Conservation (phyloP, 169 alveolate genomes). For the Plasmodium berghei region DNA sequence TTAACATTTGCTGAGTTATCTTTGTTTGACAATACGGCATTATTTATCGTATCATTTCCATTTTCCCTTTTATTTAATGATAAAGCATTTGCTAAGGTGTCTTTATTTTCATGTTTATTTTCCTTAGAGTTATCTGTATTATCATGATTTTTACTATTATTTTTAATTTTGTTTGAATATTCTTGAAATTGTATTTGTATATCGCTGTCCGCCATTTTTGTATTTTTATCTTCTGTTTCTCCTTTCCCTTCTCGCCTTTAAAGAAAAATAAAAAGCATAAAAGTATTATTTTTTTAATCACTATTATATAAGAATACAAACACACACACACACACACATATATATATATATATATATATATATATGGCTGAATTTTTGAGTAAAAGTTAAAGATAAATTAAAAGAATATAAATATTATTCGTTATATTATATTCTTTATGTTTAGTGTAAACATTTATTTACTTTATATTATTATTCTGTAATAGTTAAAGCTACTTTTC, state of each 20-base stretch:
- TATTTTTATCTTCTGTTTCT: slow-evolving; percentile 21
- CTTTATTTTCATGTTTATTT: slow-evolving; percentile 4
- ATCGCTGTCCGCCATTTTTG: slow-evolving; percentile 29
- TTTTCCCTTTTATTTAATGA: slow-evolving; percentile 50
- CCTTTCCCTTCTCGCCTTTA: slow-evolving; percentile 75
- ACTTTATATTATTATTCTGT: no score
- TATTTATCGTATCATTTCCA: not conserved
- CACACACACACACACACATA: not conserved
- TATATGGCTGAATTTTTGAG: not conserved
- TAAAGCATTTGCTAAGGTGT: not conserved
- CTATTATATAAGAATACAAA: not conserved
- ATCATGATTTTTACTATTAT: slow-evolving; percentile 26
- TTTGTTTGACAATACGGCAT: not conserved
- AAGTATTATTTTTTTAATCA: not conserved
- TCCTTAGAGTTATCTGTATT: slow-evolving; percentile 3
- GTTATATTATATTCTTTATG: no score
- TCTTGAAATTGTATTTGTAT: slow-evolving; percentile 36
- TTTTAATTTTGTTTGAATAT: slow-evolving; percentile 15
- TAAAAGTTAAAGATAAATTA: not conserved
- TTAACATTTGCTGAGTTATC: not conserved
- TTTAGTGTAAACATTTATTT: no score
- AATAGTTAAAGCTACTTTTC: no score
- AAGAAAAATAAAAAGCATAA: slow-evolving; percentile 1
- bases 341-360: not conserved
- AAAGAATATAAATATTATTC: not conserved